phyloP scores from a whole-genome alignment of 2,329 filamentous ascomycete genomes.

The Ploettnerulaceae sp. region DNA sequence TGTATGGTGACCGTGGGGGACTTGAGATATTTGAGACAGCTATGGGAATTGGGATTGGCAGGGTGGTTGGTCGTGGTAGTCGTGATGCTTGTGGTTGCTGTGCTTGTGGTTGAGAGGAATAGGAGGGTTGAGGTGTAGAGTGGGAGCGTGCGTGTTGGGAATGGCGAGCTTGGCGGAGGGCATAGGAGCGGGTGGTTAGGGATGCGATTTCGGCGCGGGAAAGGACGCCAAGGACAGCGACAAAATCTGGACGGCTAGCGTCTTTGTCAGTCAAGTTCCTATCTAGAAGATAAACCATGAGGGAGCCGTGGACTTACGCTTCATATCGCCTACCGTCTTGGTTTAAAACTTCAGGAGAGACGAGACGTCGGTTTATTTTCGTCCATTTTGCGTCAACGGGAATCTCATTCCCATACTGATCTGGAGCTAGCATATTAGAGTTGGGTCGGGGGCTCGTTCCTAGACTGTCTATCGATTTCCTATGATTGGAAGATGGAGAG shows the following conservation, averaged over 20 bases:
- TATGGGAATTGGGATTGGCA: constrained; percentile 11
- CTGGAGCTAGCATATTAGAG: constrained; percentile 43
- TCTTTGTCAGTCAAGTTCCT: constrained; percentile 6
- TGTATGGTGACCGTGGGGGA: constrained; percentile 1
- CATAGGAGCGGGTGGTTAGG: constrained; percentile 41
- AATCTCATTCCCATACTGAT: constrained; percentile 53
- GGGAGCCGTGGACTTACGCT: constrained; percentile 35
- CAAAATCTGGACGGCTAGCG: constrained; percentile 47
- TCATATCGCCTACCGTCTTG: constrained; percentile 54
- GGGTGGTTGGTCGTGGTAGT: constrained; percentile 9
- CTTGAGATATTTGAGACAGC: constrained; percentile 6
- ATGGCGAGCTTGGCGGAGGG: constrained; percentile 34
- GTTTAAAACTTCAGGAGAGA: constrained; percentile 54
- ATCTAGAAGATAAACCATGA: neutral
- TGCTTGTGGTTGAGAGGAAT: constrained; percentile 12
- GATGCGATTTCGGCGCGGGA: constrained; percentile 47
- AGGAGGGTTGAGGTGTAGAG: constrained; percentile 9
- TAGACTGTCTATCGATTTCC: constrained; percentile 9
- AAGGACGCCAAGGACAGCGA: constrained; percentile 54
- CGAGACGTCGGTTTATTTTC: constrained; percentile 48
- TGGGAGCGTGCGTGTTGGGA: constrained; percentile 2
- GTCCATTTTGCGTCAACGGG: constrained; percentile 56
- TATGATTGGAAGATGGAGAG: constrained; percentile 6
- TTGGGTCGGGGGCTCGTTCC: constrained; percentile 17
- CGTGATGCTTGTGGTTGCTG: constrained; percentile 12